phyloP scores from a whole-genome alignment of 192 early-diverging fungal genomes.

The Coemansia sp. region DNA sequence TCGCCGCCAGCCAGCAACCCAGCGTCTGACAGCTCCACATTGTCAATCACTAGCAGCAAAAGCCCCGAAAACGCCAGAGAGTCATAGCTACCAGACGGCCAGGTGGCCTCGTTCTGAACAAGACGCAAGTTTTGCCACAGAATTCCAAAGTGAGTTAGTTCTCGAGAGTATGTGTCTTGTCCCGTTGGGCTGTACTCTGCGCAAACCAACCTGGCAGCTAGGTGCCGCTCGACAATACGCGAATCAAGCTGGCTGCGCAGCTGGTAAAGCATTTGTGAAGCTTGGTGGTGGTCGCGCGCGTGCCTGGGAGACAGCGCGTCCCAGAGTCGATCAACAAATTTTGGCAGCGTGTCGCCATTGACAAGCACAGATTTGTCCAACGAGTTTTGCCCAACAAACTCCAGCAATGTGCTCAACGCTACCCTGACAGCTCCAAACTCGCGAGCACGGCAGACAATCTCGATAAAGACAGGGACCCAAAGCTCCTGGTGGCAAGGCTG shows the following conservation, averaged over 20 bases:
- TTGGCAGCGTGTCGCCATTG: neutral
- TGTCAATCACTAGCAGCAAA: slow-evolving; percentile 76
- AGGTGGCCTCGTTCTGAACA: slow-evolving; percentile 8
- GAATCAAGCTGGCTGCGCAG: slow-evolving; percentile 40
- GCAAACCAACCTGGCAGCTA: slow-evolving; percentile 21
- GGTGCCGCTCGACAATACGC: slow-evolving; percentile 19
- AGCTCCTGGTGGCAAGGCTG: neutral
- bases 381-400: slow-evolving; percentile 20
- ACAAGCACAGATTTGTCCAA: neutral
- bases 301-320: slow-evolving; percentile 56
- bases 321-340: slow-evolving; percentile 59
- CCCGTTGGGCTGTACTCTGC: neutral
- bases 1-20: slow-evolving; percentile 12
- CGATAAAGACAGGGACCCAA: slow-evolving; percentile 29
- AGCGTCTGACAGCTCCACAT: slow-evolving; percentile 2
- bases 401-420: slow-evolving; percentile 24
- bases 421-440: slow-evolving; percentile 14
- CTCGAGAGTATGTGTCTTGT: neutral
- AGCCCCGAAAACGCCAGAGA: slow-evolving; percentile 62
- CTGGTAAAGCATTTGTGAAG: slow-evolving; percentile 63
- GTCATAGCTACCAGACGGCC: neutral
- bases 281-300: slow-evolving; percentile 56
- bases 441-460: slow-evolving; percentile 3
- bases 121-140: slow-evolving; percentile 39
- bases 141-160: slow-evolving; percentile 25